Evolutionary conservation across 495 filamentous ascomycete species (phyloP).

Genomic region (Sabuloglossum arenarium): DNA sequence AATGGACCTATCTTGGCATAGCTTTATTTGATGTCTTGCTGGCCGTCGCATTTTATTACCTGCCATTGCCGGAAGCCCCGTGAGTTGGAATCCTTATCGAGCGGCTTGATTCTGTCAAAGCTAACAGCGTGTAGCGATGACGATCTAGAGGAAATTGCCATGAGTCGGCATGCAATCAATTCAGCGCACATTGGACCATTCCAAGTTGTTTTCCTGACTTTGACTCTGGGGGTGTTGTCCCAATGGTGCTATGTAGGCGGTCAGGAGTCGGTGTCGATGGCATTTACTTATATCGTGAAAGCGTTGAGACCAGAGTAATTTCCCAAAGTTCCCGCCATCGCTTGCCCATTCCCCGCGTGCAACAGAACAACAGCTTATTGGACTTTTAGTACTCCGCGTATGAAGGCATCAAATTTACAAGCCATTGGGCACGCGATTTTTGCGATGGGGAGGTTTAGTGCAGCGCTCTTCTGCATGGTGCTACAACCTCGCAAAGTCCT

Average conservation of each 20-base stretch:
- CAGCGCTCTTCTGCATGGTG: slow-evolving; percentile 30
- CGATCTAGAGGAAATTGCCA: slow-evolving; percentile 35
- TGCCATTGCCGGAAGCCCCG: slow-evolving; percentile 44
- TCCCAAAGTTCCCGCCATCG: slow-evolving; percentile 13
- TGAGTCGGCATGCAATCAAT: slow-evolving; percentile 29
- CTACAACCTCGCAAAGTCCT: slow-evolving; percentile 44
- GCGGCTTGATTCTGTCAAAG: neutral
- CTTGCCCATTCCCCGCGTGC: slow-evolving; percentile 1
- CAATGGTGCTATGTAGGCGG: slow-evolving; percentile 46
- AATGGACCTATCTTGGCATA: slow-evolving; percentile 55
- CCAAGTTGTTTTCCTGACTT: slow-evolving; percentile 34
- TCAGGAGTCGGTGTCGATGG: slow-evolving; percentile 35
- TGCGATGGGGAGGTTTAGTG: slow-evolving; percentile 38
- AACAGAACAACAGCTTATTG: neutral
- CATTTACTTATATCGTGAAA: slow-evolving; percentile 22
- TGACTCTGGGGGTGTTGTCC: slow-evolving; percentile 32
- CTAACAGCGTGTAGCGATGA: slow-evolving; percentile 19
- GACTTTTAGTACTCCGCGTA: slow-evolving; percentile 7
- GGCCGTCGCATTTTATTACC: slow-evolving; percentile 42
- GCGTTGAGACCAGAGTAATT: slow-evolving; percentile 15
- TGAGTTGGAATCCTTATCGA: neutral
- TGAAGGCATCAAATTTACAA: slow-evolving; percentile 23
- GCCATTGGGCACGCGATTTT: slow-evolving; percentile 39
- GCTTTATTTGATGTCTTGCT: slow-evolving; percentile 42
- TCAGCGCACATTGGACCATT: slow-evolving; percentile 23